These are phyloP conservation scores for Vanrija sp. DNA, from an alignment of 1,284 basidiomycete species.

Conservation along the genomic window DNA sequence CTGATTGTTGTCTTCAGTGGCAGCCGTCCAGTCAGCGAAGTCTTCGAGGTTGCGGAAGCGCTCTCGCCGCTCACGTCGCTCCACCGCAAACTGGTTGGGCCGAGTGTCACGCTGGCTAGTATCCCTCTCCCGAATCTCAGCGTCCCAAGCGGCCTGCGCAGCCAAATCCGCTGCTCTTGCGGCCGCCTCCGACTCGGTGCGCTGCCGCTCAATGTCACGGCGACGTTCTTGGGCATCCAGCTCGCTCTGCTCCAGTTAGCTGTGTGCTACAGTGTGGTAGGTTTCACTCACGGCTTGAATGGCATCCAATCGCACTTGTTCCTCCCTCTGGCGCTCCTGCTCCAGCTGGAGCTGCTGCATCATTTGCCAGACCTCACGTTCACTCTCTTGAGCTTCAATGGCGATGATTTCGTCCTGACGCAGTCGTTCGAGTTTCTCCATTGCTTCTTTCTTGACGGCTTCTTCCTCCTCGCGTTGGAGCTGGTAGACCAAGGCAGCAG, in stretches of 20 bases:
- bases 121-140: too few species aligned
- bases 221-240: constrained; percentile 25
- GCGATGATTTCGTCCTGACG: constrained; percentile 39
- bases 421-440: constrained; percentile 14
- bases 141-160: neutral
- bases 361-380: constrained; percentile 32
- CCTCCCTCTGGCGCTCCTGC: constrained; percentile 24
- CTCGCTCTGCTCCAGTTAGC: constrained; percentile 28
- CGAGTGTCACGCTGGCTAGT: too few species aligned
- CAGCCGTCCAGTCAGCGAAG: neutral
- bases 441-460: constrained; percentile 15
- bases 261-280: constrained; percentile 37
- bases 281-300: constrained; percentile 25
- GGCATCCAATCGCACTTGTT: constrained; percentile 35
- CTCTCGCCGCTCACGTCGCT: constrained; percentile 22
- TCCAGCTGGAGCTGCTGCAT: constrained; percentile 7
- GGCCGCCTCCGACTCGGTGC: neutral
- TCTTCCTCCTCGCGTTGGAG: constrained; percentile 38
- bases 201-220: constrained; percentile 20
- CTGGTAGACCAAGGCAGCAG: constrained; percentile 26
- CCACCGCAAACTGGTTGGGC: constrained; percentile 21
- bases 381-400: constrained; percentile 41
- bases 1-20: neutral
- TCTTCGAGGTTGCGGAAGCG: constrained; percentile 8
- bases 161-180: neutral